Conservation (phyloP, 495 filamentous ascomycete species). For the Gamarada debralockiae region DNA sequence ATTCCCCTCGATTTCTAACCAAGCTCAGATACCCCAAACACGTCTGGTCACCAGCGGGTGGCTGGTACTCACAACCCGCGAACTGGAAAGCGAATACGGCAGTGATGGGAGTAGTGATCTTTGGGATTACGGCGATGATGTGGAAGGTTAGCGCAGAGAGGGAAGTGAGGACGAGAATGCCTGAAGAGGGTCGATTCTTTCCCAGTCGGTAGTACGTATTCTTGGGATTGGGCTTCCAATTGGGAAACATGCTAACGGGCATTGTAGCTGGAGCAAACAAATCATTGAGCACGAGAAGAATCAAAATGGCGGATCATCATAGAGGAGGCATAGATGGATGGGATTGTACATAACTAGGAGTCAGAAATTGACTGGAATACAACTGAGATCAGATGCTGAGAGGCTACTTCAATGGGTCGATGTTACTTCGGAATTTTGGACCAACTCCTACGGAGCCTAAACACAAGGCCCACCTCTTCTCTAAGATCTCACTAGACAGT, state of each 20-base stretch:
- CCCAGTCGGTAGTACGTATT: slow-evolving; percentile 88
- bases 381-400: too few species aligned
- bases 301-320: slow-evolving; percentile 30
- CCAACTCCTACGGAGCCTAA: background rate
- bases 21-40: slow-evolving; percentile 87
- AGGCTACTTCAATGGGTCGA: too few species aligned
- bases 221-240: background rate
- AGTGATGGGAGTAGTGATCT: slow-evolving; percentile 66
- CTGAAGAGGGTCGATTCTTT: slow-evolving; percentile 82
- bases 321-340: background rate
- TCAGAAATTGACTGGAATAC: slow-evolving; percentile 12
- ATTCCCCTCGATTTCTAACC: slow-evolving; percentile 7
- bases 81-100: slow-evolving; percentile 97
- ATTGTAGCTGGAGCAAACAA: slow-evolving; percentile 81
- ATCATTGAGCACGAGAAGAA: slow-evolving; percentile 82
- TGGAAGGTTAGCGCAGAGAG: slow-evolving; percentile 82
- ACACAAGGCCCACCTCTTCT: background rate
- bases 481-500: too few species aligned
- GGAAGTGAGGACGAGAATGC: slow-evolving; percentile 79
- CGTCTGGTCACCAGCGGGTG: slow-evolving; percentile 97
- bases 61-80: slow-evolving; percentile 89
- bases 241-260: slow-evolving; percentile 14
- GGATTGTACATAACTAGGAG: slow-evolving; percentile 32
- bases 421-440: background rate
- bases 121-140: slow-evolving; percentile 67